phyloP scores from a whole-genome alignment of 2,329 filamentous ascomycete species.

The Cercospora sojina region DNA sequence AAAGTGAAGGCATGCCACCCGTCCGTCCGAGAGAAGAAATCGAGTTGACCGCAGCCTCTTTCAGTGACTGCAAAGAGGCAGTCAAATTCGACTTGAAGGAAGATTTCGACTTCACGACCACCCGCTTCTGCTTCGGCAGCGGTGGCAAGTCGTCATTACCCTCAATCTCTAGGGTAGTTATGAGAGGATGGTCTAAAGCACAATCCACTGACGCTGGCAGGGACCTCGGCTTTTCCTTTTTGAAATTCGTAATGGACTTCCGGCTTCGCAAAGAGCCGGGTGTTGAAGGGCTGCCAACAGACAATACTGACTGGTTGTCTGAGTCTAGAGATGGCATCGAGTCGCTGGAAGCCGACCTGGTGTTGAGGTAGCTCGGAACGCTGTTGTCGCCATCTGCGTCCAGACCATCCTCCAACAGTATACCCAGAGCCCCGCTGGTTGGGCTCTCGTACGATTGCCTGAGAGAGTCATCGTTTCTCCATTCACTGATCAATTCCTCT shows the following conservation, averaged over 20 bases:
- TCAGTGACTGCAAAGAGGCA: conserved; percentile 60
- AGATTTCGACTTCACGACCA: conserved; percentile 45
- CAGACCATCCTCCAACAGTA: conserved; percentile 57
- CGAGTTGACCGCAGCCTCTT: conserved; percentile 57
- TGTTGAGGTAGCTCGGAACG: conserved; percentile 44
- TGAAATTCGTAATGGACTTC: conserved; percentile 40
- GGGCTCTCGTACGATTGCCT: conserved; percentile 33
- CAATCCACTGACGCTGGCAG: conserved; percentile 55
- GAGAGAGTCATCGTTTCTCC: conserved; percentile 48
- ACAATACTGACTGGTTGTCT: conserved; percentile 50
- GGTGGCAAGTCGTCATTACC: conserved; percentile 38
- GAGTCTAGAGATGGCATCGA: conserved; percentile 56
- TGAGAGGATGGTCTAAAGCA: conserved; percentile 57
- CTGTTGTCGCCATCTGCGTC: conserved; percentile 42
- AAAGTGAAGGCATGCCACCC: conserved; percentile 21
- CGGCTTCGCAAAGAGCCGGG: conserved; percentile 40
- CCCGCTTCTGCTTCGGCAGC: conserved; percentile 31
- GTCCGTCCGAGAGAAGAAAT: conserved; percentile 57
- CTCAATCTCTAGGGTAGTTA: conserved; percentile 40
- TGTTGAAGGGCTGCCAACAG: conserved; percentile 45
- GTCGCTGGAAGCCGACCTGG: conserved; percentile 57
- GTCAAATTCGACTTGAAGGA: conserved; percentile 65
- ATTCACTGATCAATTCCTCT: conserved; percentile 57
- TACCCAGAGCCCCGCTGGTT: conserved; percentile 46
- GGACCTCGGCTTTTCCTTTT: conserved; percentile 51